Evolutionary conservation across 805 yeast genomes (phyloP), one percentile per base, ranked within the genome.

Genomic region (Saccharomycopsis sp.): DNA sequence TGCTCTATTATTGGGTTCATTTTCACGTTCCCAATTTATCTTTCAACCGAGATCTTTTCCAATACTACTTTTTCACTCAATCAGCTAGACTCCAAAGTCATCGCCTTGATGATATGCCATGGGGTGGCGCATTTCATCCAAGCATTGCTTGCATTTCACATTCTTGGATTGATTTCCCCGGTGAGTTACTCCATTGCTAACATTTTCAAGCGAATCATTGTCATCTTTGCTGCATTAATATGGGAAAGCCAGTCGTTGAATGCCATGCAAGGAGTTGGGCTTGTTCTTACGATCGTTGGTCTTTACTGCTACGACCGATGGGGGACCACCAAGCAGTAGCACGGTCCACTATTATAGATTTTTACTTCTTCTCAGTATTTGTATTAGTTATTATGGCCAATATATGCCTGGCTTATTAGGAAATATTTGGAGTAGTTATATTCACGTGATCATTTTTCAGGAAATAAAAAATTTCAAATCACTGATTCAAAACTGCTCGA

Each of bases 151-250:
- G 93, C 93, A 24, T 87, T 87, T 70, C 91, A 86, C 69, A 78
- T 87, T 52, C 77, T 87, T 63, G 93, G 93, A 1, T 68, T 79
- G 64, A 77, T 87, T 23, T 78, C 86, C n/a, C 87, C 94, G 2
- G 86, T 87, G 53, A 86, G 85, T 67, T 87, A 87, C 69, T 84
- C 90, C 47, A 85, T 87, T 67, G 94, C 92, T 34, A 87, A 85
- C 68, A 87, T 87, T 54, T 69, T 86, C 71, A 87, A 87, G 66
- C 74, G 93, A 66, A 87, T 87, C 58, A 81, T 85, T 29, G 85
- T 87, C 53, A 87, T 87, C 57, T 70, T 82, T 22, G 81, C 83
- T 62, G 85, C 91, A 0, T 79, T 87, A 58, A 57, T 84, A 1
- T 79, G 86, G 77, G 93, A 87, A 68, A 81, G 84, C 34, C 73